Evolutionary conservation across 2,329 filamentous ascomycete species (phyloP), one percentile per base, ranked within the genome.

Genomic region (Lomentospora prolificans): DNA sequence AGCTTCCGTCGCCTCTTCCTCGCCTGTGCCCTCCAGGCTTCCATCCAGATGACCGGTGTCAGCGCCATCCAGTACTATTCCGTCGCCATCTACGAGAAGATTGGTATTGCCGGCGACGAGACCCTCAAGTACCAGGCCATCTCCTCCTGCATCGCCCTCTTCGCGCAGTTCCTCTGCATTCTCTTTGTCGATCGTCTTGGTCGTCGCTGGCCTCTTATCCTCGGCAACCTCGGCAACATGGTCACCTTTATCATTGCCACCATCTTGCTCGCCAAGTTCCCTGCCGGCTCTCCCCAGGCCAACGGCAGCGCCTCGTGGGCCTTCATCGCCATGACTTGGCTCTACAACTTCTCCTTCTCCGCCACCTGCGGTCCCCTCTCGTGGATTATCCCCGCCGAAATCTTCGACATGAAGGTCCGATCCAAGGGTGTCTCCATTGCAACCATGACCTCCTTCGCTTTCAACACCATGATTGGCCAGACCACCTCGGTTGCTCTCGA

Each of bases 291-390:
- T 9, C 72, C 76, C 2, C 68, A 67, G 50, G 70, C 74, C 57
- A 67, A 67, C 57, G 69, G 69, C 41, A 71, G 74, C 4, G 85
- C 85, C 1, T 76, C 77, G 5, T 89, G 85, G 84, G 86, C 81
- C 1, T 92, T 91, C 69, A 91, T 91, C 59, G 64, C 58, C 44
- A 76, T 81, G 62, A 91, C 87, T 1, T 91, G 87, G 87, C 66
- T 88, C 1, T 91, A 89, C 75, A 90, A 91, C 70, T 86, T 90
- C 72, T 85, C 77, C 44, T 90, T 89, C 75, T 85, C 78, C 3
- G 77, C 78, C 31, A 86, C 85, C 2, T 87, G 84, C 58, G 87
- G 87, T 22, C 86, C 87, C 0, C 70, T 90, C 1, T 70, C 67
- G 0, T 78, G 69, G 77, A 79, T 80, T 61, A 82, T 84, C 58